Evolutionary conservation across 331 rosid genomes (phyloP).

Genomic region (Quercus phellos): DNA sequence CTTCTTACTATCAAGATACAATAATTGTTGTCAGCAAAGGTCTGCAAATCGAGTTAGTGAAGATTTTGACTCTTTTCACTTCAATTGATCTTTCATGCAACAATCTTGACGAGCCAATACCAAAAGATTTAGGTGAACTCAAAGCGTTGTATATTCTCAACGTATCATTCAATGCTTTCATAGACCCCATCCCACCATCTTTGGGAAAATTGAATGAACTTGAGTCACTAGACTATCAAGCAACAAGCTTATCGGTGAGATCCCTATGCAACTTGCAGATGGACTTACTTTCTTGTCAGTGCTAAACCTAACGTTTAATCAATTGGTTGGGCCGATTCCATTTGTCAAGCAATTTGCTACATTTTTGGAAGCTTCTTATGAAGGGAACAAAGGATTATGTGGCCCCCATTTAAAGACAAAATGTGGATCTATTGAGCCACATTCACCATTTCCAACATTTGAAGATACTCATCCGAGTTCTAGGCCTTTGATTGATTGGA

Average conservation of each 20-base stretch:
- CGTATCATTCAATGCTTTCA: slow-evolving; percentile 3
- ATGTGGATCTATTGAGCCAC: neutral
- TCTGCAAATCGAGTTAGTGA: neutral
- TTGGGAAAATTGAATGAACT: neutral
- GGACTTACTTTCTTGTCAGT: neutral
- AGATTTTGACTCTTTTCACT: neutral
- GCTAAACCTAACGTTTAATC: neutral
- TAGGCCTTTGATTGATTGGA: neutral
- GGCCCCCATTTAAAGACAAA: neutral
- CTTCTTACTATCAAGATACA: neutral
- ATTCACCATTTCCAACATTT: neutral
- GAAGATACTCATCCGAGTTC: neutral
- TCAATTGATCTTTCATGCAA: neutral
- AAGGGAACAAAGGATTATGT: neutral
- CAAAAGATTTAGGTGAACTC: neutral
- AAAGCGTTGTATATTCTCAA: neutral
- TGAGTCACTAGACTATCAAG: slow-evolving; percentile 2
- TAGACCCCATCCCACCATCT: neutral
- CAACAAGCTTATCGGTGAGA: neutral
- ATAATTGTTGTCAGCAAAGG: neutral
- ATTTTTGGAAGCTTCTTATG: neutral
- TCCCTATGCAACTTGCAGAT: neutral
- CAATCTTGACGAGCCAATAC: neutral
- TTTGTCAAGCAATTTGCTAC: neutral
- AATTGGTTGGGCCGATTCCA: neutral